A percentile compares a stretch with the other conserved stretches of the same genome.
Evolutionary conservation across 2,329 filamentous ascomycete species (phyloP).

Genomic region (Phoma sp.): DNA sequence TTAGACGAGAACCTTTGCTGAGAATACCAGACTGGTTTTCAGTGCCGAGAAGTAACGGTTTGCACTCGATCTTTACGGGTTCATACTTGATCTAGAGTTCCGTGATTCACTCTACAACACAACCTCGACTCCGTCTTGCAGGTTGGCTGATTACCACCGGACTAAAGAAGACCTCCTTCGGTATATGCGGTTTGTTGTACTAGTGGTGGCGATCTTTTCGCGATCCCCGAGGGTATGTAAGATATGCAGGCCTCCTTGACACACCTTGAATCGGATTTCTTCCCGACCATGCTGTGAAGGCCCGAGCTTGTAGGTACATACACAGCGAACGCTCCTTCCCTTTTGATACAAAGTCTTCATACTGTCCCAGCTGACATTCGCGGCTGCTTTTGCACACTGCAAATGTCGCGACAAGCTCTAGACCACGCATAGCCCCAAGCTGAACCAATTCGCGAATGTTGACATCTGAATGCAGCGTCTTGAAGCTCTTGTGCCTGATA

Average conservation of each 20-base stretch:
- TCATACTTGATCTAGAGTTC: neutral
- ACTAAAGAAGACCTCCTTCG: neutral
- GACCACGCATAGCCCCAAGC: neutral
- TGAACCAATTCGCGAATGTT: neutral
- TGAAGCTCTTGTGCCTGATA: neutral
- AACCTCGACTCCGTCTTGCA: neutral
- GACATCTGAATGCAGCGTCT: neutral
- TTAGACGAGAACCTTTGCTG: neutral
- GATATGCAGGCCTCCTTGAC: neutral
- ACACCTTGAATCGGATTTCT: neutral
- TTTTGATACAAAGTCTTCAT: neutral
- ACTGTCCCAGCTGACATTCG: neutral
- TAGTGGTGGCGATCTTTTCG: slow-evolving; percentile 12
- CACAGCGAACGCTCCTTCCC: neutral
- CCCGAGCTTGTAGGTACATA: neutral
- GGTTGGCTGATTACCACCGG: neutral
- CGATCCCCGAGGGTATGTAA: slow-evolving; percentile 2
- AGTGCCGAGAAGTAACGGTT: neutral
- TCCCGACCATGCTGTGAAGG: neutral
- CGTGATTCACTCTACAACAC: neutral
- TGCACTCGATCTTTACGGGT: neutral
- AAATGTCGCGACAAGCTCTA: neutral
- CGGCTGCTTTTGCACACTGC: neutral
- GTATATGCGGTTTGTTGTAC: neutral
- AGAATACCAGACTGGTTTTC: neutral